Percentiles rank a stretch among this genome's conserved stretches.
Evolutionary conservation across 1,139 yeast species (phyloP).

Genomic region (Zygoascus hellenicus): DNA sequence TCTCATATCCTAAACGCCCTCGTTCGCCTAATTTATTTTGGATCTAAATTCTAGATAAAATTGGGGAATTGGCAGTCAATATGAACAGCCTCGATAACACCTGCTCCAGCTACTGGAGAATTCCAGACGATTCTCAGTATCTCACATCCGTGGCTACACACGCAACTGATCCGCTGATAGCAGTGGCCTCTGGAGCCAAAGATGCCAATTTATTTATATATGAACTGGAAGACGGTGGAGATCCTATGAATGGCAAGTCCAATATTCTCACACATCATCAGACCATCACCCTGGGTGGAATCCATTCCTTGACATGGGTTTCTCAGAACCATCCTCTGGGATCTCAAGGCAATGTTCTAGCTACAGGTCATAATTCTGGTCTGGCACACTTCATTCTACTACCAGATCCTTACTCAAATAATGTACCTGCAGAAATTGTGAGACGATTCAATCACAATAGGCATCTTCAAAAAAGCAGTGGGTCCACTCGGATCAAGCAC

Average conservation of each 20-base stretch:
- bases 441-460: slow-evolving; percentile 70
- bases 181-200: slow-evolving; percentile 56
- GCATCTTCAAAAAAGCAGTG: slow-evolving; percentile 37
- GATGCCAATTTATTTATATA: slow-evolving; percentile 60
- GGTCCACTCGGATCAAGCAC: slow-evolving; percentile 35
- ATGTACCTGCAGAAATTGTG: slow-evolving; percentile 60
- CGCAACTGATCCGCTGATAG: slow-evolving; percentile 43
- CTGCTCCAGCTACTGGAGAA: slow-evolving; percentile 51
- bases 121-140: slow-evolving; percentile 54
- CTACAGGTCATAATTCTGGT: slow-evolving; percentile 70
- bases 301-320: slow-evolving; percentile 63
- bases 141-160: slow-evolving; percentile 54
- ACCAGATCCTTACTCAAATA: slow-evolving; percentile 48
- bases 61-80: too few species aligned
- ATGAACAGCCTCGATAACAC: slow-evolving; percentile 5
- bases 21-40: too few species aligned
- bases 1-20: too few species aligned
- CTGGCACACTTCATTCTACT: slow-evolving; percentile 59
- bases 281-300: slow-evolving; percentile 65
- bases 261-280: slow-evolving; percentile 59
- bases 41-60: too few species aligned
- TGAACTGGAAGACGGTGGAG: slow-evolving; percentile 35
- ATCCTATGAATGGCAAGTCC: background rate
- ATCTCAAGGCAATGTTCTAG: slow-evolving; percentile 38
- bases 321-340: slow-evolving; percentile 35